Conservation (phyloP, 2,329 filamentous ascomycete species). For the Colletotrichum sansevieriae region DNA sequence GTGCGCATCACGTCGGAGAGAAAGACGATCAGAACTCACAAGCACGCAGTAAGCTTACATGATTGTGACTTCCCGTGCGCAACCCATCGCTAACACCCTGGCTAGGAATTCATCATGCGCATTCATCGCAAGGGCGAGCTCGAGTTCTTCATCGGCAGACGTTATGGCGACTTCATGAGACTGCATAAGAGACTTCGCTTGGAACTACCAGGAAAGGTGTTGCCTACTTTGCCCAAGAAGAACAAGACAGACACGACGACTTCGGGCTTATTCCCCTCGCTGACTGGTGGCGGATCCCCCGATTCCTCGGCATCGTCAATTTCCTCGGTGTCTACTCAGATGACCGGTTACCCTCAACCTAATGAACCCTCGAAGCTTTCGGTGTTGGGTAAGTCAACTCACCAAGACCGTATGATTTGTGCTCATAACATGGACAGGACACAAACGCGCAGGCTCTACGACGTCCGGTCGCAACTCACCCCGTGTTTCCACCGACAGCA, state of each 20-base stretch:
- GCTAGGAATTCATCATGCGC: conserved; percentile 87
- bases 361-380: conserved; percentile 54
- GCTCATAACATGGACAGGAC: conserved; percentile 43
- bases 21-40: conserved; percentile 89
- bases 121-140: conserved; percentile 82
- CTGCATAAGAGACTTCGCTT: conserved; percentile 84
- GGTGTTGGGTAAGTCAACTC: conserved; percentile 54
- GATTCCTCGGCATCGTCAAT: conserved; percentile 85
- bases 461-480: conserved; percentile 56
- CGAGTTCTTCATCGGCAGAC: conserved; percentile 83
- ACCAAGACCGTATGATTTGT: not conserved
- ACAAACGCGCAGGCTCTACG: conserved; percentile 51
- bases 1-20: conserved; percentile 86
- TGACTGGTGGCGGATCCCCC: conserved; percentile 69
- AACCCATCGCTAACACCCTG: not conserved
- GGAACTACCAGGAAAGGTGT: conserved; percentile 90
- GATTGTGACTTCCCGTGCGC: not conserved
- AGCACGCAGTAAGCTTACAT: conserved; percentile 79
- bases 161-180: conserved; percentile 89
- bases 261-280: conserved; percentile 64
- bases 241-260: conserved; percentile 84
- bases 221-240: conserved; percentile 90
- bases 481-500: conserved; percentile 59
- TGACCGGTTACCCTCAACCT: conserved; percentile 56
- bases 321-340: conserved; percentile 82